Percentiles rank a stretch among this genome's conserved stretches.
These are phyloP conservation scores for Inosperma sp. DNA, from an alignment of 768 basidiomycete genomes.

Conservation along the genomic window DNA sequence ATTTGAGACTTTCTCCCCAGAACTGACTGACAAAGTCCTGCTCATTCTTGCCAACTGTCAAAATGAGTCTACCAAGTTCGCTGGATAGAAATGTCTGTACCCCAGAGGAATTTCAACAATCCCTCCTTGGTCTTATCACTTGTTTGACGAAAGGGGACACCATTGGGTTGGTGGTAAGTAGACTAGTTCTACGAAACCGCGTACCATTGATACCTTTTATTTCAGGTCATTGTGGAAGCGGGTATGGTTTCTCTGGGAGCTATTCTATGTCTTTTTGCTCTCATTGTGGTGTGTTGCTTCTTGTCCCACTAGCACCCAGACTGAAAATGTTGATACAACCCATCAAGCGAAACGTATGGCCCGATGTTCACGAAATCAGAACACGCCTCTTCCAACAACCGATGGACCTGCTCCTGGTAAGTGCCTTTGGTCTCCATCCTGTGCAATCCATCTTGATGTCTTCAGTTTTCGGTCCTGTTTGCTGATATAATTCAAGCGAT, in stretches of 20 bases:
- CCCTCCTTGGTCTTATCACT: neutral
- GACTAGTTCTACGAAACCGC: neutral
- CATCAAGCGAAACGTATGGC: neutral
- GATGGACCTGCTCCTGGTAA: neutral
- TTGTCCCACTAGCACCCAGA: too few species aligned
- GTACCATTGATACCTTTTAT: neutral
- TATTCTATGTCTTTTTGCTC: neutral
- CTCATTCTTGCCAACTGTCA: too few species aligned
- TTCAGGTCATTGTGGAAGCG: neutral
- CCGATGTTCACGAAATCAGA: neutral
- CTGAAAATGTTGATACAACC: neutral
- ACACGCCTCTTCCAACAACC: conserved; percentile 1
- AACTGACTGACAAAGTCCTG: too few species aligned
- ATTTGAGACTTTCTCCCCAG: too few species aligned
- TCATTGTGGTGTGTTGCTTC: neutral
- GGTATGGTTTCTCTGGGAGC: neutral
- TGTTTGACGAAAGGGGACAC: neutral
- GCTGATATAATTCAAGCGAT: neutral
- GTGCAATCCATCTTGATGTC: neutral
- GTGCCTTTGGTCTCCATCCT: neutral
- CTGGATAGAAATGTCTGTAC: too few species aligned
- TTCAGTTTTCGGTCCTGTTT: neutral
- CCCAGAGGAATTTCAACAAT: too few species aligned
- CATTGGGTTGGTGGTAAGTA: neutral
- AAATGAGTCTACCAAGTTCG: too few species aligned